phyloP scores from a whole-genome alignment of 306 rosid genomes.

The Senna siamea region DNA sequence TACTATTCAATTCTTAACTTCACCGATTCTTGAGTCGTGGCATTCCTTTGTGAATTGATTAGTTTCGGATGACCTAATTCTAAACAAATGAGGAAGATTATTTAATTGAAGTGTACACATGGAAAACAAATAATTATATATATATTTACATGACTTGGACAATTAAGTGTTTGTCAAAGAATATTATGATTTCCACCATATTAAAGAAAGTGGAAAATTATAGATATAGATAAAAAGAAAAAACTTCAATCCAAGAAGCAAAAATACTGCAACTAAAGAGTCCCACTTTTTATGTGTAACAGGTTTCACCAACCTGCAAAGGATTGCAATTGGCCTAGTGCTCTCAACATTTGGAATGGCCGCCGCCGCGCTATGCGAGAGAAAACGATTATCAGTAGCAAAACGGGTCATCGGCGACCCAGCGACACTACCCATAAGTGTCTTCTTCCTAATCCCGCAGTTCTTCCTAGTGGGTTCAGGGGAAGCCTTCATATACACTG shows the following conservation, averaged over 20 bases:
- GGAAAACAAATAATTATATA: background rate
- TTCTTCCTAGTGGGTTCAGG: conserved; percentile 88
- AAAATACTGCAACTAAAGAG: background rate
- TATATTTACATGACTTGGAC: background rate
- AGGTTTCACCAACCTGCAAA: conserved; percentile 86
- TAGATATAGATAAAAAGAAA: no score
- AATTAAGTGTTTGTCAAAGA: background rate
- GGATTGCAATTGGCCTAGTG: conserved; percentile 76
- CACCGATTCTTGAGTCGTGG: no score
- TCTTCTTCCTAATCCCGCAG: conserved; percentile 81
- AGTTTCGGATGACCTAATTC: no score
- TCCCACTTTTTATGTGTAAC: conserved; percentile 5
- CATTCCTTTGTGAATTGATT: no score
- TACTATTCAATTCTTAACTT: no score
- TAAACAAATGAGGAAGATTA: no score
- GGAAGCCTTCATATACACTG: conserved; percentile 96
- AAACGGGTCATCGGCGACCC: conserved; percentile 40
- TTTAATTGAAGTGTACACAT: background rate
- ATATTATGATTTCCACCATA: background rate
- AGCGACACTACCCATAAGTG: conserved; percentile 67
- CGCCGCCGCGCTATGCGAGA: conserved; percentile 67
- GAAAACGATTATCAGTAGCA: conserved; percentile 64
- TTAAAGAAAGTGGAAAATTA: no score
- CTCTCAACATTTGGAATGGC: conserved; percentile 76
- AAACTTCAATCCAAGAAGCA: background rate